Evolutionary conservation across 2,329 filamentous ascomycete genomes (phyloP).

Genomic region (Penicillium sp.): DNA sequence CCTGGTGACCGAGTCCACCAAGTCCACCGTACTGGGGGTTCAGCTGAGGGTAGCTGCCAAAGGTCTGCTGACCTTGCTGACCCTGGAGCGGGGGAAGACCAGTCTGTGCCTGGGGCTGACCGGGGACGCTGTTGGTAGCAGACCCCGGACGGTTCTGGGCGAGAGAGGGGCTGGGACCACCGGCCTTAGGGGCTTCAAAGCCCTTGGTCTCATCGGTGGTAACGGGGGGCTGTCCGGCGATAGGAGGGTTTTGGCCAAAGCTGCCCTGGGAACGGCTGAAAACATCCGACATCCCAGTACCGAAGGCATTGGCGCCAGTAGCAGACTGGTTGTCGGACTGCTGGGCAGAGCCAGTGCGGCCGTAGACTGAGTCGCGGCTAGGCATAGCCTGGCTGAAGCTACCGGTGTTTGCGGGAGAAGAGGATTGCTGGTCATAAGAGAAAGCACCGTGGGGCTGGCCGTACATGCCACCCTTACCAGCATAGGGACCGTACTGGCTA

Average conservation of each 20-base stretch:
- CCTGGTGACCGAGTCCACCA: slow-evolving; percentile 38
- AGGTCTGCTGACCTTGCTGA: slow-evolving; percentile 47
- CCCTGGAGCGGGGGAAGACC: slow-evolving; percentile 48
- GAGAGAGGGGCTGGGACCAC: slow-evolving; percentile 53
- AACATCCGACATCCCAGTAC: slow-evolving; percentile 48
- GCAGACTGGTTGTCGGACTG: slow-evolving; percentile 47
- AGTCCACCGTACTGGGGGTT: slow-evolving; percentile 47
- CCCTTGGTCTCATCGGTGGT: slow-evolving; percentile 50
- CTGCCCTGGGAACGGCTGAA: slow-evolving; percentile 52
- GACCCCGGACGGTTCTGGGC: slow-evolving; percentile 57
- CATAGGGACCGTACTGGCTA: slow-evolving; percentile 46
- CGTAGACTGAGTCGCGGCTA: slow-evolving; percentile 51
- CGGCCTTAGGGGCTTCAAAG: slow-evolving; percentile 49
- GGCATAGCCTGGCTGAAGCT: slow-evolving; percentile 37
- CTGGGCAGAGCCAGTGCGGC: slow-evolving; percentile 50
- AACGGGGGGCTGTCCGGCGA: slow-evolving; percentile 42
- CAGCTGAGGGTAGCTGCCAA: slow-evolving; percentile 49
- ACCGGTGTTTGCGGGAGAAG: slow-evolving; percentile 54
- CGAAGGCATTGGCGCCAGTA: slow-evolving; percentile 43
- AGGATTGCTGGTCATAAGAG: slow-evolving; percentile 58
- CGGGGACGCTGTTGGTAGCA: slow-evolving; percentile 51
- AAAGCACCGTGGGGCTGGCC: slow-evolving; percentile 48
- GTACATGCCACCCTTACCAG: slow-evolving; percentile 54
- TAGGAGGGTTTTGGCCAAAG: slow-evolving; percentile 49
- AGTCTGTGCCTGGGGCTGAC: slow-evolving; percentile 44